Conservation (phyloP, 2,329 filamentous ascomycete species). For the Escovopsis sp. region DNA sequence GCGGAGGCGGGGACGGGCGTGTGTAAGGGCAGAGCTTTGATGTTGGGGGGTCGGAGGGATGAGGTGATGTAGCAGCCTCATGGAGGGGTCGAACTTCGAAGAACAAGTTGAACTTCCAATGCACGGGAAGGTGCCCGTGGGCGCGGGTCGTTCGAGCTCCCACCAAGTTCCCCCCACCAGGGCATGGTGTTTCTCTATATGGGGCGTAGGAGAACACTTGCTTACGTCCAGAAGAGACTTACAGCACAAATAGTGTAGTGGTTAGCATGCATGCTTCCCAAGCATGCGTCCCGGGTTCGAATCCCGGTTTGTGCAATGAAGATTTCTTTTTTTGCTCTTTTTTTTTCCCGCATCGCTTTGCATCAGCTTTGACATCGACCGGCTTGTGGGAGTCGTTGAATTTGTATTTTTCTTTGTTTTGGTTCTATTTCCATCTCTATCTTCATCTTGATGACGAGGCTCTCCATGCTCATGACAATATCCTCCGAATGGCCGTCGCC, state of each 20-base stretch:
- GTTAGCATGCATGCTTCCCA: conserved; percentile 27
- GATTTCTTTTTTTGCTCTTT: conserved; percentile 1
- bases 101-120: not conserved
- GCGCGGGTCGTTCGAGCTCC: too few species aligned
- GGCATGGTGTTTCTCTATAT: too few species aligned
- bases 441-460: too few species aligned
- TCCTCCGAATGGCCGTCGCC: too few species aligned
- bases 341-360: not conserved
- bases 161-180: too few species aligned
- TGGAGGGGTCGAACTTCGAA: conserved; percentile 1
- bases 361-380: not conserved
- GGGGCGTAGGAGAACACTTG: too few species aligned
- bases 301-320: conserved; percentile 18
- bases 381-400: not conserved
- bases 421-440: too few species aligned
- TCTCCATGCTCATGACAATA: too few species aligned
- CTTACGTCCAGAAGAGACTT: not conserved
- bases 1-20: too few species aligned
- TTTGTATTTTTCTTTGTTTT: not conserved
- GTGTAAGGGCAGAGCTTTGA: not conserved
- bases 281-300: conserved; percentile 23
- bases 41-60: not conserved
- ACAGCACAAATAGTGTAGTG: conserved; percentile 21
- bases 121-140: too few species aligned
- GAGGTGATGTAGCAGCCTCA: not conserved